Base-by-base conservation (phyloP, 768 basidiomycete species). In the Astraeus odoratus region DNA sequence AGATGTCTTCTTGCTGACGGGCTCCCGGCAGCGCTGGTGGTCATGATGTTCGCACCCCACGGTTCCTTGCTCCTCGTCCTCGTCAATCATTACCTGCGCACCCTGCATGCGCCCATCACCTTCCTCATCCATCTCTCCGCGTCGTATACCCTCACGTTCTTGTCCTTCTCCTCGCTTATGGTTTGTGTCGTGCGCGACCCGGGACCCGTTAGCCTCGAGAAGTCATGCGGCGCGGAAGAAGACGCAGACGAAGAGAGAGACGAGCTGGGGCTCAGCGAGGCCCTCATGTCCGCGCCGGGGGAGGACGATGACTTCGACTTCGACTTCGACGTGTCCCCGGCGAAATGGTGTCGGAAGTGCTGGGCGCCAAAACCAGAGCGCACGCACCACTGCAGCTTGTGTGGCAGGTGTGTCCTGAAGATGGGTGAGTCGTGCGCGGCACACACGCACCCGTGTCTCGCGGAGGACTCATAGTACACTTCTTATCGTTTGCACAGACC, bases 341-440 rank as follows among this genome's bases (percentile, higher is more conserved):
- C 74, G 18, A 79, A 70, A 50, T 90, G 85, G 84, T 90, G 87
- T 60, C 74, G 79, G 43, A 81, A 80, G 48, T 92, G 88, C 57
- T 84, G 78, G 78, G 77, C 71, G 35, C 81, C 84, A 0, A 88
- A 85, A 64, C 85, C 87, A 4, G 86, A 89, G 53, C 72, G 89
- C 39, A 65, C 86, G 2, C 88, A 91, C 56, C 88, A 92, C 56
- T 92, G 86, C 56, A 74, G 71, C 12, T 58, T 74, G 25, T 92
- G 88, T 58, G 77, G 79, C 29, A 74, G 86, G 29, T 91, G 89
- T 57, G 82, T 90, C 9, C 65, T 91, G 30, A 91, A 89, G 66
- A 83, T 89, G 84, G 88, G 87, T 87, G 42, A 45, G 81, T n/a
- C n/a, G n/a, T 64, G 16, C 8, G 24, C 24, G n/a, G 27, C 6